Evolutionary conservation across 805 yeast genomes (phyloP).

Genomic region (Cyberlindnera veronae): DNA sequence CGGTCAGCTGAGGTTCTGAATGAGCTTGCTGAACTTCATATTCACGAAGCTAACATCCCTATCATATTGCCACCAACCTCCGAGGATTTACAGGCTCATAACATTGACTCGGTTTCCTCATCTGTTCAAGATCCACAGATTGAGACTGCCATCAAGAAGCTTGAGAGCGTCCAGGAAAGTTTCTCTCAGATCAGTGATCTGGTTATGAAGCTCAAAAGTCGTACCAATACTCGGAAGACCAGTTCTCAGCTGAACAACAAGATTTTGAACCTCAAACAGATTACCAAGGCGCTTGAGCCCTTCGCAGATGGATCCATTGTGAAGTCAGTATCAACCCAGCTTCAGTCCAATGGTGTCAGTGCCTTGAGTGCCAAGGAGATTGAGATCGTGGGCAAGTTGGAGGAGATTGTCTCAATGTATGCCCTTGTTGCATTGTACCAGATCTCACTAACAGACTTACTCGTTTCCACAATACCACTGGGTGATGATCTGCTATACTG

Average conservation of each 20-base stretch:
- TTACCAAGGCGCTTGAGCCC: slow-evolving; percentile 10
- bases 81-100: background rate
- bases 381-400: slow-evolving; percentile 18
- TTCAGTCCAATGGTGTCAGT: background rate
- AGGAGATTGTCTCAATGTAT: slow-evolving; percentile 30
- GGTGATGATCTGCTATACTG: slow-evolving; percentile 45
- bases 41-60: slow-evolving; percentile 5
- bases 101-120: background rate
- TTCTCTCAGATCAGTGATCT: slow-evolving; percentile 8
- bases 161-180: slow-evolving; percentile 4
- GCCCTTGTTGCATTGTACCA: slow-evolving; percentile 34
- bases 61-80: background rate
- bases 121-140: background rate
- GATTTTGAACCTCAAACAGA: slow-evolving; percentile 8
- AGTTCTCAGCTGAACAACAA: slow-evolving; percentile 8
- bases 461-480: slow-evolving; percentile 41
- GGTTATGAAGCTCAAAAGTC: slow-evolving; percentile 1
- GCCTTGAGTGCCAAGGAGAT: slow-evolving; percentile 11
- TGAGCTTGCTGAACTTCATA: slow-evolving; percentile 18
- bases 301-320: slow-evolving; percentile 13
- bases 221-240: slow-evolving; percentile 2
- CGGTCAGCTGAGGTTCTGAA: slow-evolving; percentile 13
- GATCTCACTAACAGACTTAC: slow-evolving; percentile 30
- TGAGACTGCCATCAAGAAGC: background rate
- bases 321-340: background rate